phyloP scores from a whole-genome alignment of 345 rosid species.

The Erucastrum elatum region DNA sequence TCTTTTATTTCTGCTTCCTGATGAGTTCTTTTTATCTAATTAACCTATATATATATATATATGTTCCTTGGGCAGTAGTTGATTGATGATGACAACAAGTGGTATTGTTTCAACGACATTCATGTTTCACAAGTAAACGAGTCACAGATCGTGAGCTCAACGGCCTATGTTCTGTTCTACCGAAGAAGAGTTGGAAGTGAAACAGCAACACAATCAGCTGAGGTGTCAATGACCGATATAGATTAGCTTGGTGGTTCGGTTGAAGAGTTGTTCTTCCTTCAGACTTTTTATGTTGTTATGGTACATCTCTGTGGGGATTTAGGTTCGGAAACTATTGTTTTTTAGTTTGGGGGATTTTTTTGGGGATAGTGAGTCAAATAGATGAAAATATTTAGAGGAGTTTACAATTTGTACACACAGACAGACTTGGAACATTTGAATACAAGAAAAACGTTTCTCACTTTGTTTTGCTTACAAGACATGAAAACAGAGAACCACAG shows the following conservation, averaged over 20 bases:
- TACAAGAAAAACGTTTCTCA: background rate
- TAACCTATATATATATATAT: background rate
- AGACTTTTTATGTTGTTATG: no score
- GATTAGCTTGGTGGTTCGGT: background rate
- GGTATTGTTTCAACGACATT: constrained; percentile 91
- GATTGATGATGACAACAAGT: constrained; percentile 72
- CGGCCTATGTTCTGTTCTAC: constrained; percentile 87
- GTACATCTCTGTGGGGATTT: no score
- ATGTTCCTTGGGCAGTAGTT: constrained; percentile 48
- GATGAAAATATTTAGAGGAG: background rate
- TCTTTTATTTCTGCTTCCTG: background rate
- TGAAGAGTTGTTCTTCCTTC: no score
- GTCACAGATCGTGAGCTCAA: constrained; percentile 66
- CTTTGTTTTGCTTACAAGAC: background rate
- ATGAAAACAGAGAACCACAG: background rate
- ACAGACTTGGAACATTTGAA: background rate
- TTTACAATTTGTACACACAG: background rate
- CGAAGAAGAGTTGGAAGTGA: constrained; percentile 54
- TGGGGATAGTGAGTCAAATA: background rate
- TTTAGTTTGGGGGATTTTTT: background rate
- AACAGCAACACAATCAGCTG: constrained; percentile 20
- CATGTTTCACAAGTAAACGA: constrained; percentile 70
- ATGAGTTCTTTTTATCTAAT: background rate
- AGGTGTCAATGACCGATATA: constrained; percentile 8
- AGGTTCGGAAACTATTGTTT: no score